phyloP scores from a whole-genome alignment of 169 alveolate genomes.

The Babesia microti region DNA sequence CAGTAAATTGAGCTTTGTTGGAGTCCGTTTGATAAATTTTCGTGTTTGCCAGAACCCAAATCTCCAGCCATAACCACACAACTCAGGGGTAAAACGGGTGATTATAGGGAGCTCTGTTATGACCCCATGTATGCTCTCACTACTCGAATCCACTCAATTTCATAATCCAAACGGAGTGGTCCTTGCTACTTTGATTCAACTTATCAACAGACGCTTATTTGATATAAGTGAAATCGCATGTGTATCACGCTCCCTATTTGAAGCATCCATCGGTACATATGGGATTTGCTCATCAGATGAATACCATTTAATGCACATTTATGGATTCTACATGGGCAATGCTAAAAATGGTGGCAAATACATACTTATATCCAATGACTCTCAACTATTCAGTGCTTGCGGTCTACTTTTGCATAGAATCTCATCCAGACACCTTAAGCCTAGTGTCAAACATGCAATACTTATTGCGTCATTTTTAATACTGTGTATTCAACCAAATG shows the following conservation, averaged over 20 bases:
- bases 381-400: too few species aligned
- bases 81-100: neutral
- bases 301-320: too few species aligned
- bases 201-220: neutral
- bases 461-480: too few species aligned
- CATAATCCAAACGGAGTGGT: neutral
- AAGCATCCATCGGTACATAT: too few species aligned
- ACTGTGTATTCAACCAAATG: too few species aligned
- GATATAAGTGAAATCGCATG: neutral
- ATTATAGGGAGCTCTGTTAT: slow-evolving; percentile 1
- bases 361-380: too few species aligned
- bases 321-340: too few species aligned
- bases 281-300: too few species aligned
- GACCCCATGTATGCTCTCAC: neutral
- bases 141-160: neutral
- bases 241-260: neutral
- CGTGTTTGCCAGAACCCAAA: slow-evolving; percentile 39
- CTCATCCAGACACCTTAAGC: too few species aligned
- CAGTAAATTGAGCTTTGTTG: slow-evolving; percentile 72
- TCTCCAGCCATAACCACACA: slow-evolving; percentile 9
- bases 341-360: too few species aligned
- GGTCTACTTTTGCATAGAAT: too few species aligned
- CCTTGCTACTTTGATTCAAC: neutral
- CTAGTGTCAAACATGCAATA: too few species aligned
- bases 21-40: slow-evolving; percentile 39